phyloP scores from a whole-genome alignment of 805 yeast species.

The Starmerella lactis-condensi region DNA sequence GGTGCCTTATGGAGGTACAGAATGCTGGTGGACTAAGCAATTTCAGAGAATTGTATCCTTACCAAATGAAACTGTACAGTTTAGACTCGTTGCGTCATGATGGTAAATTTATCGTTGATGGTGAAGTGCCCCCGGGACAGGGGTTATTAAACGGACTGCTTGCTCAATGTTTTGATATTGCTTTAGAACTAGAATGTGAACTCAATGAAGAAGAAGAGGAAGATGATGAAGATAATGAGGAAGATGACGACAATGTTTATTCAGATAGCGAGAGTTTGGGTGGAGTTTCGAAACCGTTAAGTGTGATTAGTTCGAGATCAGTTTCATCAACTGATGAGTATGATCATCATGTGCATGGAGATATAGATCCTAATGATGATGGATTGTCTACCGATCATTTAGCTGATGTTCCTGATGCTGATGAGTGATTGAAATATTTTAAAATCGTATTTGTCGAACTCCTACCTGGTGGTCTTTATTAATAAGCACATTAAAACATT shows the following conservation, averaged over 20 bases:
- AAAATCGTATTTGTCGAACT: too few species aligned
- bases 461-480: too few species aligned
- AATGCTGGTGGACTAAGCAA: slow-evolving; percentile 82
- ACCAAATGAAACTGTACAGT: slow-evolving; percentile 81
- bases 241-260: slow-evolving; percentile 4
- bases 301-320: too few species aligned
- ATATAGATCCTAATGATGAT: neutral
- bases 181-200: slow-evolving; percentile 60
- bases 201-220: slow-evolving; percentile 16
- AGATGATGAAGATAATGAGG: slow-evolving; percentile 11
- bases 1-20: slow-evolving; percentile 76
- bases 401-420: slow-evolving; percentile 5
- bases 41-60: slow-evolving; percentile 82
- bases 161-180: slow-evolving; percentile 86
- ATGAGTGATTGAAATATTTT: slow-evolving; percentile 1
- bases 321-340: too few species aligned
- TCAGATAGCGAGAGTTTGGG: too few species aligned
- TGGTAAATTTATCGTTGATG: slow-evolving; percentile 79
- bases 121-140: slow-evolving; percentile 92
- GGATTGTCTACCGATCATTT: slow-evolving; percentile 3
- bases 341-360: neutral
- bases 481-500: too few species aligned
- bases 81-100: slow-evolving; percentile 72
- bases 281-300: too few species aligned
- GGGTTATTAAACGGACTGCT: slow-evolving; percentile 80